A percentile compares a stretch with the other conserved stretches of the same genome.
Evolutionary conservation across 192 early-diverging fungal genomes (phyloP).

Genomic region (Linnemannia schmuckeri): DNA sequence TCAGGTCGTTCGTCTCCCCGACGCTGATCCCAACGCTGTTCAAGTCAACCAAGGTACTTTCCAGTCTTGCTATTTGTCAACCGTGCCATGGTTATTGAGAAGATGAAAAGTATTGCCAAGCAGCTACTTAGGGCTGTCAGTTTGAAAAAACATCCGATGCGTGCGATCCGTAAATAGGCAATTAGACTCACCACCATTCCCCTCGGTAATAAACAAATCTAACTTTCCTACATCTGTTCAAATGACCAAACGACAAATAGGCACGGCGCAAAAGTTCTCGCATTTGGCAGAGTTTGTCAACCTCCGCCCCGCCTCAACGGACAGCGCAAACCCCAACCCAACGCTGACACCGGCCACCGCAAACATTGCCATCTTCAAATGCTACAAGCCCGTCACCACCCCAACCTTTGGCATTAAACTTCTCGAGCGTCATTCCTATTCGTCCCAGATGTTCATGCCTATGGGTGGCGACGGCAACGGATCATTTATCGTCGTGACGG

Average conservation of each 20-base stretch:
- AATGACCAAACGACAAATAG: conserved; percentile 26
- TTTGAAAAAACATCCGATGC: no score
- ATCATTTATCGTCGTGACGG: conserved; percentile 49
- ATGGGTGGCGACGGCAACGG: conserved; percentile 69
- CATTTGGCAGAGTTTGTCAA: conserved; percentile 75
- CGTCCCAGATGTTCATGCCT: conserved; percentile 90
- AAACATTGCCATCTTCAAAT: conserved; percentile 55
- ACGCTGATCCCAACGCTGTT: conserved; percentile 49
- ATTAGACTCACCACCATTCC: no score
- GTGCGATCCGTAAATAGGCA: no score
- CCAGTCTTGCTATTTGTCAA: not conserved
- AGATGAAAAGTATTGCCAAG: no score
- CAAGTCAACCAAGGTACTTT: conserved; percentile 53
- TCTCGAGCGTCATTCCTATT: conserved; percentile 89
- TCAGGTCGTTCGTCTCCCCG: conserved; percentile 49
- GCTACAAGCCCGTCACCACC: conserved; percentile 56
- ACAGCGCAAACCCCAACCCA: conserved; percentile 60
- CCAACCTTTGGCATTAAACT: conserved; percentile 78
- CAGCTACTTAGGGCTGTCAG: no score
- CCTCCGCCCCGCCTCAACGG: conserved; percentile 54
- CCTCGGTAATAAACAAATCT: no score
- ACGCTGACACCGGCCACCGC: conserved; percentile 71
- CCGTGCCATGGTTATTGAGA: no score
- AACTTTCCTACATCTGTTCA: no score
- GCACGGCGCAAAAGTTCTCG: conserved; percentile 82